Base-by-base conservation (phyloP, 148 eudicot genomes). In the Heliosperma pusillum region DNA sequence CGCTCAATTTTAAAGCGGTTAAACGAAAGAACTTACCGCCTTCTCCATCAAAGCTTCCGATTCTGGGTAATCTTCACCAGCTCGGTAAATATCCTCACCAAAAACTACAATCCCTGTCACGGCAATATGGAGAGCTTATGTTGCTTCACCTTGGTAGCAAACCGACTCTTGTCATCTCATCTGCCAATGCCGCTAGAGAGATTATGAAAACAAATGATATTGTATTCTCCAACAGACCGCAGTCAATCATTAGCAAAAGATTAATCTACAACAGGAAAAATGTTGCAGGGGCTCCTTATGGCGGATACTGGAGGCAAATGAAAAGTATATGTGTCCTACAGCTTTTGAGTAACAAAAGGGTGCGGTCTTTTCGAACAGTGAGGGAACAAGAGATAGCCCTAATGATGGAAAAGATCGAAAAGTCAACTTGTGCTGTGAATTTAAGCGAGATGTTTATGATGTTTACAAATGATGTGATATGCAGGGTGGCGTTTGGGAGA, bases 401-500 rank as follows among this genome's bases (percentile, higher is more conserved):
- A 22, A 20, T 84, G 83, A 42, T 88, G 57, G 63, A 77, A 4
- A 85, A 83, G 76, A 87, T 87, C 52, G 67, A 26, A 58, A 50
- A 76, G 16, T 76, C 74, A 9, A 73, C 80, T 10, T 27, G 62
- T 24, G 66, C 73, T 22, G 80, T 91, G 64, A 76, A 92, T 72
- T 66, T 92, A 40, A 90, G 85, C 17, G 83, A 82, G 44, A 55
- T 77, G 44, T 85, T 90, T 2, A 42, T 56, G 52, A 64, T 29
- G 16, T 73, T 88, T 10, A 87, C 87, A 3, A 83, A 83, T 66
- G 88, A 92, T 72, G 82, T 90, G 44, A 78, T 87, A 36, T 84
- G 90, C 70, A 82, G 88, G 80, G 83, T 81, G 21, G 91, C 90
- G 17, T 88, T 90, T 60, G 93, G 97, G 59, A 88, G 81, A 69